Evolutionary conservation across 768 basidiomycete species (phyloP).

Genomic region (Coprinopsis marcescibilis): DNA sequence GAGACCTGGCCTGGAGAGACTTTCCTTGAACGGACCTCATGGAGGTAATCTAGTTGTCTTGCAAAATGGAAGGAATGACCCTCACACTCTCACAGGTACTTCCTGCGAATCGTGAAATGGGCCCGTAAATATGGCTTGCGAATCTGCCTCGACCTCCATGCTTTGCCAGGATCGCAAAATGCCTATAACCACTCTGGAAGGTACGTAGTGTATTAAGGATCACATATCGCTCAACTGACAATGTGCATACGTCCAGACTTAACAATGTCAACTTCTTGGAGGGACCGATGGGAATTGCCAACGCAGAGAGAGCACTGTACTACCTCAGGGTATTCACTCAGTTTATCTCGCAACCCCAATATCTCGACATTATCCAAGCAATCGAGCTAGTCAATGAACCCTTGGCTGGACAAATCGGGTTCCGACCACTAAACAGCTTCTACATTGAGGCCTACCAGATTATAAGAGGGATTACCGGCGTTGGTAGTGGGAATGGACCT

Average conservation of each 20-base stretch:
- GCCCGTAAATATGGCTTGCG: conserved; percentile 82
- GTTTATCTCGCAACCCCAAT: conserved; percentile 71
- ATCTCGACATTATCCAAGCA: conserved; percentile 44
- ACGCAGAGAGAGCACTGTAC: conserved; percentile 73
- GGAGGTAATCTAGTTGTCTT: conserved; percentile 21
- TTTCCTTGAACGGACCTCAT: conserved; percentile 3
- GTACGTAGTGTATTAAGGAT: conserved; percentile 28
- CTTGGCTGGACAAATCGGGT: conserved; percentile 39
- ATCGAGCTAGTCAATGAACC: conserved; percentile 67
- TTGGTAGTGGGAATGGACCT: conserved; percentile 61
- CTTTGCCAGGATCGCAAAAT: conserved; percentile 68
- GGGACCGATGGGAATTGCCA: conserved; percentile 81
- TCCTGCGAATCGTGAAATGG: conserved; percentile 73
- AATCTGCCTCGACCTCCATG: conserved; percentile 68
- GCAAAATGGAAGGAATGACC: neutral
- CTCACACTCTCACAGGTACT: conserved; percentile 72
- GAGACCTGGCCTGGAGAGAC: conserved; percentile 6
- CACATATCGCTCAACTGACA: conserved; percentile 14
- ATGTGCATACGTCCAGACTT: conserved; percentile 48
- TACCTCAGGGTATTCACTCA: conserved; percentile 70
- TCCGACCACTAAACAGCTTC: conserved; percentile 48
- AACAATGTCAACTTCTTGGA: conserved; percentile 66
- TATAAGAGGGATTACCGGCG: conserved; percentile 58
- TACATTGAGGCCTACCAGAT: conserved; percentile 55
- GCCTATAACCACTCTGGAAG: conserved; percentile 53